Percentiles rank a stretch among this genome's conserved stretches.
These are phyloP conservation scores for Puccinia coronata DNA, from an alignment of 1,284 basidiomycete species.

Conservation along the genomic window DNA sequence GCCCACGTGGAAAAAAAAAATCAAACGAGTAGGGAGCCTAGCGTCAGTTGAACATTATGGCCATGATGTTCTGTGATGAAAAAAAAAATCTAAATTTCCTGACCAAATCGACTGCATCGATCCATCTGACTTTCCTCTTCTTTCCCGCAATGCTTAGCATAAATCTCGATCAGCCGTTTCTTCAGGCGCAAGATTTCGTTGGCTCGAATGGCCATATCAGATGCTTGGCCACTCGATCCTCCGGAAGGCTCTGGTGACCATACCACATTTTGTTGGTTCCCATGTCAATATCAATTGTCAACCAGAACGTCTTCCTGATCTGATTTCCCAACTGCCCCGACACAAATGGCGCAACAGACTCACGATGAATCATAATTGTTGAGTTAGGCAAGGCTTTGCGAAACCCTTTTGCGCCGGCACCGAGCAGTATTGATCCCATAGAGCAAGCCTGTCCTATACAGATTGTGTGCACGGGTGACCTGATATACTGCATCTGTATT, in stretches of 20 bases:
- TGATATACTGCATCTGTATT: slow-evolving; percentile 71
- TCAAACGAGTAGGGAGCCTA: too few species aligned
- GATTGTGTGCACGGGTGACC: slow-evolving; percentile 89
- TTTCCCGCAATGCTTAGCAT: slow-evolving; percentile 61
- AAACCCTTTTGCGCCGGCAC: slow-evolving; percentile 75
- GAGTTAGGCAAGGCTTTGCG: slow-evolving; percentile 84
- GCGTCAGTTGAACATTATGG: too few species aligned
- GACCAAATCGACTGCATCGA: slow-evolving; percentile 37
- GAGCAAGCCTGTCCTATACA: slow-evolving; percentile 88
- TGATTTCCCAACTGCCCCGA: slow-evolving; percentile 29
- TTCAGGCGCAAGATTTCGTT: slow-evolving; percentile 87
- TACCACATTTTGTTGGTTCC: background rate
- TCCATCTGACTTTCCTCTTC: slow-evolving; percentile 8
- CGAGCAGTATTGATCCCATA: slow-evolving; percentile 86
- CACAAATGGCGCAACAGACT: slow-evolving; percentile 58
- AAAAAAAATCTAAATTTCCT: too few species aligned
- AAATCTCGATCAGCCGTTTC: slow-evolving; percentile 76
- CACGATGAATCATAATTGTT: slow-evolving; percentile 95
- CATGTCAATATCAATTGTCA: too few species aligned
- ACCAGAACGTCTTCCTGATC: background rate
- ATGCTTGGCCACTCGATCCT: slow-evolving; percentile 86
- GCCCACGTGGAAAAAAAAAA: too few species aligned
- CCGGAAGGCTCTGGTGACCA: slow-evolving; percentile 77
- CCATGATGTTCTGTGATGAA: too few species aligned
- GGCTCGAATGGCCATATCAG: slow-evolving; percentile 89